Evolutionary conservation across 2,329 filamentous ascomycete genomes (phyloP), one percentile per base, ranked within the genome.

Genomic region (Pseudogymnoascus sp.): DNA sequence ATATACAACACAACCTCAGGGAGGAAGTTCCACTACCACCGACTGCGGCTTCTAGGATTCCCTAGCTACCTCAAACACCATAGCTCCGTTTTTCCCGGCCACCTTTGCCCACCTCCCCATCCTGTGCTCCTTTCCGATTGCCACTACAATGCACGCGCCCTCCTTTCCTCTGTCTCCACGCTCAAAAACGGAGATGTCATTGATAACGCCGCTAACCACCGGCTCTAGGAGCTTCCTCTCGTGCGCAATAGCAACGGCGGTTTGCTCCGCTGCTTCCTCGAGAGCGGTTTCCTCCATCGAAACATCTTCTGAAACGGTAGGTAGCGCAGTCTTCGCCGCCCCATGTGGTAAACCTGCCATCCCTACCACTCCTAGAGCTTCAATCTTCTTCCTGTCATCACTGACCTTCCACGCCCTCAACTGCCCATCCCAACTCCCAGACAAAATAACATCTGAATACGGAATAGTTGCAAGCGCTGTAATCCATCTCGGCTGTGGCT

Each of bases 361-460:
- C 2, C 66, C 87, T 31, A 94, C 77, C 1, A 84, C 79, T 1
- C 91, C 92, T 6, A 91, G 74, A 0, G 84, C 76, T 69, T 94
- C 86, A 47, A 99, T 82, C 65, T 81, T 85, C 72, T 84, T 84
- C 76, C 92, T 94, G 72, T 97, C 93, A 41, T 90, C 84, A 60
- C 86, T 88, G 17, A 99, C 80, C 64, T 82, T 85, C 94, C 94
- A 99, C 4, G 87, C 87, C 58, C 93, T 82, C 62, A 99, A 81
- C 73, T 84, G 86, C 2, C 94, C 94, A 71, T 96, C 94, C 92
- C 93, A 99, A 74, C 91, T 96, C 33, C 93, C 94, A 66, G 87
- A 95, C 59, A 99, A 79, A 62, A 99, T 84, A 59, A 96, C 78
- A 70, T 99, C 92, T 4, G 91, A 93, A 73, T 92, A 97, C 0